Evolutionary conservation across 495 filamentous ascomycete genomes (phyloP), one percentile per base, ranked within the genome.

Genomic region (Penicillium cinerascens): DNA sequence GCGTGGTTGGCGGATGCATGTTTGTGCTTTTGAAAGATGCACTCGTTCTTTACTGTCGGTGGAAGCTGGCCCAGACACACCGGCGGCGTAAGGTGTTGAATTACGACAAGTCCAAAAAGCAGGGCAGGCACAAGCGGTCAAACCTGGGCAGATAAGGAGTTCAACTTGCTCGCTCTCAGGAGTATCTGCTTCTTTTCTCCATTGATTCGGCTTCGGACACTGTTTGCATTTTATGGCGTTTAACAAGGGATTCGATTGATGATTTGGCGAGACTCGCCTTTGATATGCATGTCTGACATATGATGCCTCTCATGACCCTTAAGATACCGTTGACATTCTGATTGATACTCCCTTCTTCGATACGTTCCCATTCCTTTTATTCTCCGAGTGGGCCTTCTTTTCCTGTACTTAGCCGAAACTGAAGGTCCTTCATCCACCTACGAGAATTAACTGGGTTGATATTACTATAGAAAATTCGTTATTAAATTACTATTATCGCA

Each of bases 11-110:
- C 11, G 89, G 89, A 0, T 92, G 88, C 65, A 72, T 89, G 40
- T 91, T 88, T 56, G 83, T 92, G 41, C 80, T 91, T 18, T 63
- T 91, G 6, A 88, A 86, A 58, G 89, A 95, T 66, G 85, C 82
- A 4, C 70, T 91, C 46, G 71, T 83, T 55, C 74, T 93, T 6
- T 93, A 90, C 64, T 82, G 82, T 43, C 82, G 87, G 58, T 92
- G 87, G 74, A 81, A 81, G 61, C 70, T 83, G 56, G 89, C 87
- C 29, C 80, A 86, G 67, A 82, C 82, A 47, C 83, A 87, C 70
- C 71, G 78, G 44, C 76, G 80, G 41, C 74, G 89, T 64, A 81
- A 76, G 65, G 78, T 95, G 23, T 59, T 84, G 63, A 86, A 92
- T 60, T 88, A 83, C 55, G 75, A 83, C 41, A 66, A 69, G 37